A percentile compares a stretch with the other conserved stretches of the same genome.
Evolutionary conservation across 2,329 filamentous ascomycete species (phyloP).

Genomic region (Taxawa tesnikishii): DNA sequence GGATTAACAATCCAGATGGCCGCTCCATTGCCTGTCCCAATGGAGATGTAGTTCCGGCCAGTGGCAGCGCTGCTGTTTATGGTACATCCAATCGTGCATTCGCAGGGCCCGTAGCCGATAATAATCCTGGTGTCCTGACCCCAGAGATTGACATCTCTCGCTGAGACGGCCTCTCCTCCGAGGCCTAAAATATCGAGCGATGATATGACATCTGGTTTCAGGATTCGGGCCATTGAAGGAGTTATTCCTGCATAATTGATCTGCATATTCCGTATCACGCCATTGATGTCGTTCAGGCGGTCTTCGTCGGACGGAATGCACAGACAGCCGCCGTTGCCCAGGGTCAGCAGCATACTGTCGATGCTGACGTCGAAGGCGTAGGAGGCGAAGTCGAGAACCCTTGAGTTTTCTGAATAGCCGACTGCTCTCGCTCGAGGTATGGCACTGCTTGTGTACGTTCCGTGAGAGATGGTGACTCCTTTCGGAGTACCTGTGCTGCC

Average conservation of each 20-base stretch:
- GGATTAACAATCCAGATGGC: constrained; percentile 20
- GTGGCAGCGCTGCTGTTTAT: constrained; percentile 8
- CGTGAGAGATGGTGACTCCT: constrained; percentile 18
- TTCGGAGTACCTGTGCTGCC: constrained; percentile 17
- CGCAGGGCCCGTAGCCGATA: constrained; percentile 33
- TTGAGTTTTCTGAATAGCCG: constrained; percentile 3
- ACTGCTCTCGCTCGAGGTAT: constrained; percentile 26
- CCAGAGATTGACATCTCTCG: constrained; percentile 25
- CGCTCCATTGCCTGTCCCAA: constrained; percentile 10
- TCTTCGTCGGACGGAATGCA: constrained; percentile 32
- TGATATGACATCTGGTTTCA: constrained; percentile 26
- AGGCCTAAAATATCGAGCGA: constrained; percentile 29
- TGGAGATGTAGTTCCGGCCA: constrained; percentile 7
- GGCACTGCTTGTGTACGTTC: constrained; percentile 42
- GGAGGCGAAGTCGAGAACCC: constrained; percentile 8
- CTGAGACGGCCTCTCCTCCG: constrained; percentile 30
- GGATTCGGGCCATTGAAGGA: constrained; percentile 28
- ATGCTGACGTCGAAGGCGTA: constrained; percentile 10
- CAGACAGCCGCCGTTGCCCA: constrained; percentile 9
- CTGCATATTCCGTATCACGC: constrained; percentile 22
- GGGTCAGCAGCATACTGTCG: constrained; percentile 8
- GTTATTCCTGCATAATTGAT: constrained; percentile 33
- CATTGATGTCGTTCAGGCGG: constrained; percentile 34
- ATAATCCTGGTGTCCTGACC: constrained; percentile 24
- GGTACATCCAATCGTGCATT: constrained; percentile 16